Conservation (phyloP, 495 filamentous ascomycete genomes). For the Tuber microsphaerosporum region DNA sequence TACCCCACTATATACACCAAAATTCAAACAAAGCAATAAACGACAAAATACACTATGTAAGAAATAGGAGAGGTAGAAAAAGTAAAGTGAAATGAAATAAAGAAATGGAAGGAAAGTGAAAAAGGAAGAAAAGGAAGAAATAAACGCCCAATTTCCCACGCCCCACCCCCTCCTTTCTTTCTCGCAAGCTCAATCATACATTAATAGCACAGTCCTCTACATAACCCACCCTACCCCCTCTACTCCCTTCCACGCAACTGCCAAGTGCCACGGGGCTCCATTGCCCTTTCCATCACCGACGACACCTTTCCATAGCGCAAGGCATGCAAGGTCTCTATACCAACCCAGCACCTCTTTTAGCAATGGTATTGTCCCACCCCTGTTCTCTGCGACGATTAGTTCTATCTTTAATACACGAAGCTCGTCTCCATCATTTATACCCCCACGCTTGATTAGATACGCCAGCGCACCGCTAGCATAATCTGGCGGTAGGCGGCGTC, state of each 20-base stretch:
- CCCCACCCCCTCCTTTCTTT: slow-evolving; percentile 17
- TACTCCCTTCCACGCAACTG: slow-evolving; percentile 30
- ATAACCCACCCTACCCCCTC: slow-evolving; percentile 32
- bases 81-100: slow-evolving; percentile 1
- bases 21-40: neutral
- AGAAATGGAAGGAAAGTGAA: slow-evolving; percentile 11
- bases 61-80: slow-evolving; percentile 4
- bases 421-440: slow-evolving; percentile 44
- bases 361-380: slow-evolving; percentile 20
- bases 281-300: slow-evolving; percentile 25
- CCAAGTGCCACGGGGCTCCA: slow-evolving; percentile 31
- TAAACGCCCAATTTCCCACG: slow-evolving; percentile 23
- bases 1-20: neutral
- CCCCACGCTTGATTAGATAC: slow-evolving; percentile 36
- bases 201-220: slow-evolving; percentile 15
- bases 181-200: slow-evolving; percentile 17
- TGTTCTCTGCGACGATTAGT: slow-evolving; percentile 23
- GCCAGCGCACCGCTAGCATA: slow-evolving; percentile 55
- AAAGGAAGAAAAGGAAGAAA: slow-evolving; percentile 20
- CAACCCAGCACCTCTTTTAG: slow-evolving; percentile 24
- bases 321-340: slow-evolving; percentile 26
- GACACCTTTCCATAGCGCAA: slow-evolving; percentile 32
- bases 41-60: neutral
- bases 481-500: slow-evolving; percentile 62
- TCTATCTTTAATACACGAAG: slow-evolving; percentile 35